Evolutionary conservation across 2,329 filamentous ascomycete genomes (phyloP).

Genomic region (Dactylellina haptotyla): DNA sequence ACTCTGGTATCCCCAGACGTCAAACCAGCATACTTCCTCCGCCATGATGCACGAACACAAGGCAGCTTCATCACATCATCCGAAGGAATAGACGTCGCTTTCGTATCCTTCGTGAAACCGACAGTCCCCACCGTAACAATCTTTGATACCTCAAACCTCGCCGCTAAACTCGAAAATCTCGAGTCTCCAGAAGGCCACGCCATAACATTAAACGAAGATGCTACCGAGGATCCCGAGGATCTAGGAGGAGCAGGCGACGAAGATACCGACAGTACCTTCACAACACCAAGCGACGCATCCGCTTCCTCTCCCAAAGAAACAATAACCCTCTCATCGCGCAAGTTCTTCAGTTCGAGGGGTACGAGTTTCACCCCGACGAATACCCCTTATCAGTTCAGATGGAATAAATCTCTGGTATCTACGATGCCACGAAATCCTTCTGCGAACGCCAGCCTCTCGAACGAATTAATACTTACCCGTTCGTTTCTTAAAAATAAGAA

Average conservation of each 20-base stretch:
- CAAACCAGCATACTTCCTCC: slow-evolving; percentile 9
- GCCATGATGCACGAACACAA: slow-evolving; percentile 12
- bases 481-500: neutral
- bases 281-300: neutral
- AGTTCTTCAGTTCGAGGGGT: slow-evolving; percentile 10
- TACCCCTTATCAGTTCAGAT: neutral
- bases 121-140: slow-evolving; percentile 4
- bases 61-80: slow-evolving; percentile 1
- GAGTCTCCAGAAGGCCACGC: too few species aligned
- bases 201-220: too few species aligned
- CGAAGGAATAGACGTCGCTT: slow-evolving; percentile 3
- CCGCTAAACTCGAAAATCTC: neutral
- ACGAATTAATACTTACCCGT: neutral
- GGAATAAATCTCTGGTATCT: neutral
- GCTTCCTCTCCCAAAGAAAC: slow-evolving; percentile 3
- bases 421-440: neutral
- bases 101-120: slow-evolving; percentile 11
- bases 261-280: slow-evolving; percentile 1
- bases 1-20: neutral
- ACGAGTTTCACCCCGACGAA: neutral
- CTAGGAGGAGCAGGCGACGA: neutral
- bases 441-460: too few species aligned
- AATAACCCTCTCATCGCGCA: slow-evolving; percentile 18
- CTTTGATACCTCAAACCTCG: neutral
- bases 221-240: too few species aligned